These are phyloP conservation scores for Phoenix dactylifera DNA, from an alignment of 176 grass and related monocot species.

Conservation along the genomic window DNA sequence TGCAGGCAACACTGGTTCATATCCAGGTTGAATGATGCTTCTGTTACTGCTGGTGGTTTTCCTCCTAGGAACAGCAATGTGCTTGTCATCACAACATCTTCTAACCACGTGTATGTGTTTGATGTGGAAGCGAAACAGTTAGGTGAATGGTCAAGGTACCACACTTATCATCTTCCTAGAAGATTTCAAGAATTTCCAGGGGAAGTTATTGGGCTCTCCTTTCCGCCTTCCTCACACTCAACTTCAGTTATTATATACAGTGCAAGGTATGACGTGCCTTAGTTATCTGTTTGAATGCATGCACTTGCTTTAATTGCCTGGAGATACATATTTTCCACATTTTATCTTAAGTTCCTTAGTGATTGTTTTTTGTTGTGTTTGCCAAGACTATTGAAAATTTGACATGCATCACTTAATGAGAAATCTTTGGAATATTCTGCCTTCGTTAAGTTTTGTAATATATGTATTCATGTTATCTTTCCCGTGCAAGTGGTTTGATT, in stretches of 20 bases:
- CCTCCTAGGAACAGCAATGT: constrained; percentile 73
- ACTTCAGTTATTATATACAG: constrained; percentile 78
- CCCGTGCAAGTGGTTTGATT: too few species aligned
- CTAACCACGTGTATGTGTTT: constrained; percentile 86
- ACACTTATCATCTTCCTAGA: constrained; percentile 54
- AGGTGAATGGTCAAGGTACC: constrained; percentile 76
- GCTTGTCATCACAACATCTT: constrained; percentile 76
- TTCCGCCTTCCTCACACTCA: constrained; percentile 42
- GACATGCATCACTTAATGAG: too few species aligned
- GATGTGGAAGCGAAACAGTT: constrained; percentile 94
- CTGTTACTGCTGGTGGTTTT: constrained; percentile 82
- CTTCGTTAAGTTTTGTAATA: too few species aligned
- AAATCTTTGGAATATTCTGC: too few species aligned
- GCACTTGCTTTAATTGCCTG: too few species aligned
- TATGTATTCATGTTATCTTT: too few species aligned
- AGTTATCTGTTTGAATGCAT: not conserved
- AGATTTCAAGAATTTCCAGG: constrained; percentile 97
- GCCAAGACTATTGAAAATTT: too few species aligned
- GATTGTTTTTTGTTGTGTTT: too few species aligned
- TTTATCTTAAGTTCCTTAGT: too few species aligned
- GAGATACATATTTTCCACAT: too few species aligned
- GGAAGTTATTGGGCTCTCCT: constrained; percentile 83
- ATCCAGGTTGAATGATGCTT: constrained; percentile 76
- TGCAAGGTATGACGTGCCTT: constrained; percentile 45
- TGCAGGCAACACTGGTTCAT: constrained; percentile 94